Evolutionary conservation across 192 early-diverging fungal species (phyloP), one percentile per base, ranked within the genome.

Genomic region (Pilobolus umbonatus): DNA sequence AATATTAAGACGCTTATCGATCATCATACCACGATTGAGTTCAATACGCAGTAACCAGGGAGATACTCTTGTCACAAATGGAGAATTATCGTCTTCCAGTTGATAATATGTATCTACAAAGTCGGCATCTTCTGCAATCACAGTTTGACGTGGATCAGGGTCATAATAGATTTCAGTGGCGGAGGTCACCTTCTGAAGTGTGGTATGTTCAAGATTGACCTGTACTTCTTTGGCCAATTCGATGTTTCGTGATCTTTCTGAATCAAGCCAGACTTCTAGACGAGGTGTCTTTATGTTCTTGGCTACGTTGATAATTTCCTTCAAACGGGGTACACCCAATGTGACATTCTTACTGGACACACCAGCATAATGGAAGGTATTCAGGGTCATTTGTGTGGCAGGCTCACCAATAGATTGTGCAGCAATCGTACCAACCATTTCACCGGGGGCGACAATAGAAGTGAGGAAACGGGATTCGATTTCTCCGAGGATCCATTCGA

Each of bases 311-410:
- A 99, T 88, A 62, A 99, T 96, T 80, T 99, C 98, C 67, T 95
- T 91, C 55, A 99, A 75, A 83, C 98, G 95, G 36, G 98, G 98
- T 58, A 99, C 98, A 85, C 98, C 98, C 36, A 99, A 84, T 3
- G 98, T 99, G 24, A 99, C 98, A 84, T 99, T 99, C 69, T 92
- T 94, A 59, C 93, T 94, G 74, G 94, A 95, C 58, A 88, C 92
- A 30, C 92, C 92, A 40, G 92, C 92, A 76, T 97, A 91, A 80
- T 99, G 98, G 90, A 99, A 99, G 51, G 98, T 99, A 78, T 99
- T 99, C 31, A 99, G 81, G 36, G 98, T 99, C 98, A 99, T 99
- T 69, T 99, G 98, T 14, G 98, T 99, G 40, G 95, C 96, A 40
- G 98, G 98, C 77, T 99, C 98, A 44, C 98, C 98, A 56, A 99